These are phyloP conservation scores for Neurospora tetraspora DNA, from an alignment of 495 filamentous ascomycete species.

Conservation along the genomic window DNA sequence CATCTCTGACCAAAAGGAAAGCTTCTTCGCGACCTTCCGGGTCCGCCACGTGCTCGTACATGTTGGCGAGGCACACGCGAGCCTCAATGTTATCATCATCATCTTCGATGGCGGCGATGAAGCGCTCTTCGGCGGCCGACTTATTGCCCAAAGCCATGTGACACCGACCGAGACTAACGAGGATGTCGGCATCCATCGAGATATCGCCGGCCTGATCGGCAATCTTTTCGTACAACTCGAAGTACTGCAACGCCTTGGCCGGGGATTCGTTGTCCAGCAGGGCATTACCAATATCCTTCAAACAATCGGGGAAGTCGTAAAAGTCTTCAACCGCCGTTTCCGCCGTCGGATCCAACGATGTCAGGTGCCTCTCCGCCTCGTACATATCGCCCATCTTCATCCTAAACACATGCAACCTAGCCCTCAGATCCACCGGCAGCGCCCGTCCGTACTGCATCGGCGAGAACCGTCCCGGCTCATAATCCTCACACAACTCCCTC, in stretches of 20 bases:
- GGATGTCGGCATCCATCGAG: conserved; percentile 46
- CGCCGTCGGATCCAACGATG: conserved; percentile 51
- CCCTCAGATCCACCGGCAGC: conserved; percentile 74
- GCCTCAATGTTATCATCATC: conserved; percentile 57
- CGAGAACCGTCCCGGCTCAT: conserved; percentile 44
- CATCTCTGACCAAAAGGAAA: conserved; percentile 61
- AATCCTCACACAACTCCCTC: conserved; percentile 46
- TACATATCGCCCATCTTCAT: conserved; percentile 54
- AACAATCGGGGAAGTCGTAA: conserved; percentile 62
- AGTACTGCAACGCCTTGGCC: conserved; percentile 63
- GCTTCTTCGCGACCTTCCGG: conserved; percentile 51
- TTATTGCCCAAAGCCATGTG: conserved; percentile 52
- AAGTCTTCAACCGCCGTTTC: conserved; percentile 38
- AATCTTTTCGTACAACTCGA: conserved; percentile 51
- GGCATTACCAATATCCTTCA: conserved; percentile 59
- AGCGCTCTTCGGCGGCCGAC: conserved; percentile 64
- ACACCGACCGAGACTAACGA: conserved; percentile 65
- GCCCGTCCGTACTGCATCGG: conserved; percentile 57
- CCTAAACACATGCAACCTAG: conserved; percentile 76
- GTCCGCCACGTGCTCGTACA: conserved; percentile 64
- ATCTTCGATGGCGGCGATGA: conserved; percentile 56
- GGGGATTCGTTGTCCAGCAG: conserved; percentile 48
- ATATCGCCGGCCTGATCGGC: conserved; percentile 47
- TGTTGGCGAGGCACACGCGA: conserved; percentile 63
- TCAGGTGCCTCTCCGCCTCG: conserved; percentile 55